These are phyloP conservation scores for Fusarium pilosicola DNA, from an alignment of 2,329 filamentous ascomycete species.

Conservation along the genomic window DNA sequence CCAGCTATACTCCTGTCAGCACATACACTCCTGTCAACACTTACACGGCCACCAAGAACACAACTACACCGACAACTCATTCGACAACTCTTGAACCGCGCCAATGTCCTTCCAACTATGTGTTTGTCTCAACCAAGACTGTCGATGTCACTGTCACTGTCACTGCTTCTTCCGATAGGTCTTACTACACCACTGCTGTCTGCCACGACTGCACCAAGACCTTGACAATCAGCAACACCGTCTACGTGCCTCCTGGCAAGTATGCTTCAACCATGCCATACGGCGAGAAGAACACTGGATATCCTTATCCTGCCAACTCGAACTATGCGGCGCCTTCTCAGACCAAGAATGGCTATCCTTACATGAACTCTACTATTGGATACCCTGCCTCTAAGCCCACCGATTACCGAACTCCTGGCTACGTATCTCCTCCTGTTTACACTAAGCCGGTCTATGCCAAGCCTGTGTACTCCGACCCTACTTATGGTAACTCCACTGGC, in stretches of 20 bases:
- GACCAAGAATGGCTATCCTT: constrained; percentile 22
- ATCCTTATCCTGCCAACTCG: constrained; percentile 23
- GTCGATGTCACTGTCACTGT: constrained; percentile 50
- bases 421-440: constrained; percentile 19
- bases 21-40: constrained; percentile 4
- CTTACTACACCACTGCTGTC: constrained; percentile 28
- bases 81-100: constrained; percentile 14
- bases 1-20: constrained; percentile 14
- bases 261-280: constrained; percentile 27
- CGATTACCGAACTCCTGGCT: constrained; percentile 8
- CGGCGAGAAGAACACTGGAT: constrained; percentile 10
- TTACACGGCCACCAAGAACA: constrained; percentile 21
- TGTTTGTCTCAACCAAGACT: constrained; percentile 46
- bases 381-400: constrained; percentile 14
- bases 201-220: constrained; percentile 24
- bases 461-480: constrained; percentile 20
- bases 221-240: constrained; percentile 8
- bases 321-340: constrained; percentile 11
- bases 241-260: constrained; percentile 19
- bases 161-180: constrained; percentile 43
- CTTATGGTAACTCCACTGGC: constrained; percentile 21
- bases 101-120: constrained; percentile 39
- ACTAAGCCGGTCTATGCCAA: constrained; percentile 19
- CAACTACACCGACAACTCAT: constrained; percentile 16
- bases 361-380: constrained; percentile 30